Percentiles rank a stretch among this genome's conserved stretches.
Evolutionary conservation across 306 rosid species (phyloP).

Genomic region (Castanea mollissima): DNA sequence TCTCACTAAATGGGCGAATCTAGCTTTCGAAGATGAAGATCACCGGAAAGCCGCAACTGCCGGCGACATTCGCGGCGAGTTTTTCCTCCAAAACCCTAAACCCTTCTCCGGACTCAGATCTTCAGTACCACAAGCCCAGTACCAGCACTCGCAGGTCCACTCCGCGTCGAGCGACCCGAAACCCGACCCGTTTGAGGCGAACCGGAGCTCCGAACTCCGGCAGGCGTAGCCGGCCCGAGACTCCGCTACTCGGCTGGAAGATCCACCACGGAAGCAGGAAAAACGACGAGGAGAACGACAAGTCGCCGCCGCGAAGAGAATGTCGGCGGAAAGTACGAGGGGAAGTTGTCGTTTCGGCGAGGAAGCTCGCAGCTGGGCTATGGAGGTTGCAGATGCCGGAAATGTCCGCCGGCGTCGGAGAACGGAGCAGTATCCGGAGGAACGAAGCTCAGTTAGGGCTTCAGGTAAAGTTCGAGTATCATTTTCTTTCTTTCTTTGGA

Average conservation of each 20-base stretch:
- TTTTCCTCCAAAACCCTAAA: slow-evolving; percentile 24
- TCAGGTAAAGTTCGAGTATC: slow-evolving; percentile 47
- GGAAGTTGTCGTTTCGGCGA: slow-evolving; percentile 47
- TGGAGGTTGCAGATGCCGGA: slow-evolving; percentile 87
- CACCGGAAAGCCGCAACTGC: slow-evolving; percentile 36
- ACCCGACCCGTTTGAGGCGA: slow-evolving; percentile 40
- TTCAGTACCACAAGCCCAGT: slow-evolving; percentile 35
- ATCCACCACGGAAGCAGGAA: slow-evolving; percentile 22
- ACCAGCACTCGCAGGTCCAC: slow-evolving; percentile 22
- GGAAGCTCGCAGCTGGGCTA: slow-evolving; percentile 84
- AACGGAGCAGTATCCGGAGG: slow-evolving; percentile 17
- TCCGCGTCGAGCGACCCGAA: slow-evolving; percentile 33
- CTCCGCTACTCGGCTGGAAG: slow-evolving; percentile 77
- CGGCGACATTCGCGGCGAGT: slow-evolving; percentile 32
- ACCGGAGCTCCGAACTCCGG: slow-evolving; percentile 33
- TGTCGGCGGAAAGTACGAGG: slow-evolving; percentile 38
- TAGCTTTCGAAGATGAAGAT: slow-evolving; percentile 60
- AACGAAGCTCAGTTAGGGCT: slow-evolving; percentile 42
- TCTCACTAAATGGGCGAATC: slow-evolving; percentile 43
- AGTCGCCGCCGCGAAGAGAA: slow-evolving; percentile 23
- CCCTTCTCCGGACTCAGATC: slow-evolving; percentile 64
- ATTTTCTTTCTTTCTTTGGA: background rate
- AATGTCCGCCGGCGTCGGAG: slow-evolving; percentile 23
- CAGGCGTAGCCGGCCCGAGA: slow-evolving; percentile 71
- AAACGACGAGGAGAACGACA: slow-evolving; percentile 37